Evolutionary conservation across 306 rosid species (phyloP).

Genomic region (Trichosanthes truncata): DNA sequence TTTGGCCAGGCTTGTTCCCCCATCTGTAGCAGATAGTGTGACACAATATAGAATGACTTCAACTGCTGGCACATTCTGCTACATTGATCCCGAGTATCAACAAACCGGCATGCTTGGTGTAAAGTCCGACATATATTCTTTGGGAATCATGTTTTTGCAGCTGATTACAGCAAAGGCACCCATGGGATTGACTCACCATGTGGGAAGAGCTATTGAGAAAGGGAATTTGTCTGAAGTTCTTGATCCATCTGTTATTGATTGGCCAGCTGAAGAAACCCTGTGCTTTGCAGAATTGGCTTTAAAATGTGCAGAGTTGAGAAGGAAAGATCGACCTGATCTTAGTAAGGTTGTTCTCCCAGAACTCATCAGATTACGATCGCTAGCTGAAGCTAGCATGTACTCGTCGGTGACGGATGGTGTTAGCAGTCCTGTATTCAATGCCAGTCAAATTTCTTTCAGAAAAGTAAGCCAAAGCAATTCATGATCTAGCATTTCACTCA

Average conservation of each 20-base stretch:
- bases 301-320: constrained; percentile 66
- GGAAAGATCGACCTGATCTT: constrained; percentile 85
- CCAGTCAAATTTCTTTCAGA: not conserved
- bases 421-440: not conserved
- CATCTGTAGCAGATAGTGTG: constrained; percentile 53
- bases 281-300: constrained; percentile 54
- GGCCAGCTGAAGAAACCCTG: constrained; percentile 63
- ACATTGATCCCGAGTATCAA: constrained; percentile 93
- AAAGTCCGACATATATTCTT: constrained; percentile 78
- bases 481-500: not conserved
- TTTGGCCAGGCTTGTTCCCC: constrained; percentile 80
- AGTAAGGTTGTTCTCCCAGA: constrained; percentile 53
- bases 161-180: constrained; percentile 64
- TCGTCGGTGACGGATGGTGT: not conserved
- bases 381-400: constrained; percentile 34
- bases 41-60: constrained; percentile 86
- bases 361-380: constrained; percentile 38
- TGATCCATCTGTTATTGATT: constrained; percentile 63
- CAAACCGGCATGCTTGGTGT: constrained; percentile 94
- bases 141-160: constrained; percentile 76
- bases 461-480: not conserved
- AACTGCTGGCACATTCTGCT: constrained; percentile 91
- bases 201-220: constrained; percentile 49
- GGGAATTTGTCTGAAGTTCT: constrained; percentile 46
- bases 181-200: constrained; percentile 82